phyloP scores from a whole-genome alignment of 129 eudicot species.

The Sambucus nigra region DNA sequence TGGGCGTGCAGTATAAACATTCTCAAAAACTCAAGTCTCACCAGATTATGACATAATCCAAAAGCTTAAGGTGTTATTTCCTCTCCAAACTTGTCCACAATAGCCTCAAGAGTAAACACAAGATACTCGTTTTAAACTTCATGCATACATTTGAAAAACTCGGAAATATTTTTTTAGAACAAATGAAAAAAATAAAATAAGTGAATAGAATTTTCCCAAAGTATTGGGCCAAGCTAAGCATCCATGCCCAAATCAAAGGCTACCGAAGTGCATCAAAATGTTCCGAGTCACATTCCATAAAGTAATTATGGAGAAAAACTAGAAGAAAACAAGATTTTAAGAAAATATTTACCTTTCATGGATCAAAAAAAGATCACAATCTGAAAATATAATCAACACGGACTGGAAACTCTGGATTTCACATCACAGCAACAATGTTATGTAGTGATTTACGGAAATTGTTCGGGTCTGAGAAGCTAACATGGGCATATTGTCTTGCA shows the following conservation, averaged over 20 bases:
- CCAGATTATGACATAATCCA: conserved; percentile 97
- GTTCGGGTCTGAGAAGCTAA: conserved; percentile 76
- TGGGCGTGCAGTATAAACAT: neutral
- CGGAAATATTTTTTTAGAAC: conserved; percentile 30
- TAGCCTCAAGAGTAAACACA: conserved; percentile 94
- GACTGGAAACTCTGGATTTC: conserved; percentile 93
- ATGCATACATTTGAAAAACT: conserved; percentile 88
- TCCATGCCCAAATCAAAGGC: no score
- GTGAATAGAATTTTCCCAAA: neutral
- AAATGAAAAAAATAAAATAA: conserved; percentile 5
- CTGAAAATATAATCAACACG: conserved; percentile 97
- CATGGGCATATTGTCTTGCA: conserved; percentile 96
- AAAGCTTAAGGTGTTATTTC: conserved; percentile 99
- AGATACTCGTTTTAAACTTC: conserved; percentile 99
- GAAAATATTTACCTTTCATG: conserved; percentile 50
- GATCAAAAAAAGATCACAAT: conserved; percentile 89
- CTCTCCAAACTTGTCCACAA: conserved; percentile 97
- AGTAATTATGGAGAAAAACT: conserved; percentile 33
- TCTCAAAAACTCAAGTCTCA: conserved; percentile 10
- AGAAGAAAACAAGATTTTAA: neutral
- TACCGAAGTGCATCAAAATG: no score
- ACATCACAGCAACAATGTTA: conserved; percentile 89
- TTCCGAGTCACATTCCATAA: conserved; percentile 43
- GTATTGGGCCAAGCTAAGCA: no score
- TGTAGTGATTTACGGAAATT: conserved; percentile 80